These are phyloP conservation scores for Leucocoprinus leucothites DNA, from an alignment of 768 basidiomycete species.

Conservation along the genomic window DNA sequence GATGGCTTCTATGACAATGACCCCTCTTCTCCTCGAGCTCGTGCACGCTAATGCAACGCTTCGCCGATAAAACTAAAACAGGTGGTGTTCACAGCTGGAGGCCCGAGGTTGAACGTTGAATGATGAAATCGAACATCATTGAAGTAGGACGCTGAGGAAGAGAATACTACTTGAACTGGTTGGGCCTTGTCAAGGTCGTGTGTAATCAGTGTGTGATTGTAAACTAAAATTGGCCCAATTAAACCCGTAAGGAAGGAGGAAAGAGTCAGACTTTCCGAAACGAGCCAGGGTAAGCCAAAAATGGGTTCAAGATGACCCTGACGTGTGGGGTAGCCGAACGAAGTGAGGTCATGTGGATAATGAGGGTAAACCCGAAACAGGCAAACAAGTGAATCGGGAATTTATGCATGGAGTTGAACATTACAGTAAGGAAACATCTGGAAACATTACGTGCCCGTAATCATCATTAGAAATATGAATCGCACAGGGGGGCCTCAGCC, in stretches of 20 bases:
- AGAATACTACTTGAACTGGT: background rate
- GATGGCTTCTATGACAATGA: background rate
- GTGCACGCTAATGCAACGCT: too few species aligned
- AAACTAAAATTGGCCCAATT: background rate
- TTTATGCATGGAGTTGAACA: too few species aligned
- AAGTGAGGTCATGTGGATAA: background rate
- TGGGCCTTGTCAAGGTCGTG: background rate
- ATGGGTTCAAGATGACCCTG: slow-evolving; percentile 4
- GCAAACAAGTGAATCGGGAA: background rate
- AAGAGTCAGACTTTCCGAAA: background rate
- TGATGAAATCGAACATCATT: too few species aligned
- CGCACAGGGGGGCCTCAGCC: too few species aligned
- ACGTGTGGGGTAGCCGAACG: slow-evolving; percentile 1
- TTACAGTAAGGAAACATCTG: too few species aligned
- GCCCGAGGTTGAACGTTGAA: too few species aligned
- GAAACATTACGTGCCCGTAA: too few species aligned
- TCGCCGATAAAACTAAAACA: too few species aligned
- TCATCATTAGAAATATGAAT: too few species aligned
- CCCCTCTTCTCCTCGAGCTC: too few species aligned
- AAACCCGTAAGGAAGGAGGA: background rate
- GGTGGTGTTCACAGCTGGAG: too few species aligned
- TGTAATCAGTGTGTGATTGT: too few species aligned
- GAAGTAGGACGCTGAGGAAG: background rate
- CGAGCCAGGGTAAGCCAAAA: background rate
- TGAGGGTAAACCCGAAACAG: background rate